Conservation (phyloP, 2,329 filamentous ascomycete species). For the Emmonsiellopsis sp. region DNA sequence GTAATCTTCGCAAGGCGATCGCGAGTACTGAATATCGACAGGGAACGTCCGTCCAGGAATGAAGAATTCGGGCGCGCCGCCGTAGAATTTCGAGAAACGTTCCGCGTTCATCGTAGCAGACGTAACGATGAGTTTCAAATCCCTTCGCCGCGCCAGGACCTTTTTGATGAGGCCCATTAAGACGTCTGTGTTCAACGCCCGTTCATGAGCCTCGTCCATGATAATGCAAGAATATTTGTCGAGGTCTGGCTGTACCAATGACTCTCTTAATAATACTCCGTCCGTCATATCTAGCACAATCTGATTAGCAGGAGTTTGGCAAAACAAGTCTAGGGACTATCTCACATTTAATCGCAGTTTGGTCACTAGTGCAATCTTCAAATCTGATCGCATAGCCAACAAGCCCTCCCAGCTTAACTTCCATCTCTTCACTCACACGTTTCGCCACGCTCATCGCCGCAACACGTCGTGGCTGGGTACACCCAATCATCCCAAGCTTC, state of each 20-base stretch:
- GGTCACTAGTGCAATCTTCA: constrained; percentile 92
- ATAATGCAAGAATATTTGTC: constrained; percentile 97
- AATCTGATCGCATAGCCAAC: constrained; percentile 98
- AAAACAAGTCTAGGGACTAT: constrained; percentile 6
- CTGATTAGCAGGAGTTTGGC: constrained; percentile 8
- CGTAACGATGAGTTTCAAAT: constrained; percentile 93
- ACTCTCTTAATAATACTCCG: constrained; percentile 86
- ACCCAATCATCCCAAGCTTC: constrained; percentile 80
- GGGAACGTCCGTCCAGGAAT: constrained; percentile 96
- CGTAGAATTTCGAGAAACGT: constrained; percentile 90
- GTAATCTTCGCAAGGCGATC: constrained; percentile 93
- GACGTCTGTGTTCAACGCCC: constrained; percentile 92
- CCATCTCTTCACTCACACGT: constrained; percentile 97
- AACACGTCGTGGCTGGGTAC: constrained; percentile 90
- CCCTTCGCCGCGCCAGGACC: constrained; percentile 76
- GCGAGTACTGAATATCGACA: constrained; percentile 90
- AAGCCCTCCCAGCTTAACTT: constrained; percentile 72
- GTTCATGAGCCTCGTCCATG: constrained; percentile 98
- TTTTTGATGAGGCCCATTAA: constrained; percentile 98
- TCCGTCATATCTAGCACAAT: constrained; percentile 74
- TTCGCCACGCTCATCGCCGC: constrained; percentile 99
- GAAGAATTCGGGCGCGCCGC: constrained; percentile 89
- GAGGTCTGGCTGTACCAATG: constrained; percentile 80
- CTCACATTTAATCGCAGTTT: constrained; percentile 81
- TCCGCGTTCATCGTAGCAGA: constrained; percentile 98